Evolutionary conservation across 2,329 filamentous ascomycete species (phyloP).

Genomic region (Colletotrichum sp.): DNA sequence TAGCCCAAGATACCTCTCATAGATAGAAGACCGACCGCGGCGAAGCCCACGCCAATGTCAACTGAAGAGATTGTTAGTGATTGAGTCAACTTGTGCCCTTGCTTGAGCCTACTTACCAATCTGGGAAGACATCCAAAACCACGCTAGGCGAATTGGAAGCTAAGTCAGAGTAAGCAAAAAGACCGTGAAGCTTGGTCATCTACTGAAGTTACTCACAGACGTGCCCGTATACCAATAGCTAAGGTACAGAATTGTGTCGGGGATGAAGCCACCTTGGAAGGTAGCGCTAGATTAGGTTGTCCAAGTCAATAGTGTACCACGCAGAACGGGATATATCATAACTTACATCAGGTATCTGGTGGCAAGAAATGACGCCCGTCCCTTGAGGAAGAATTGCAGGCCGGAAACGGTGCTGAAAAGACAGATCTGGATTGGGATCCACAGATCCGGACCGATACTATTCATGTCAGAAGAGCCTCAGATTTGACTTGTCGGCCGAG

Average conservation of each 20-base stretch:
- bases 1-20: constrained; percentile 57
- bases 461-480: neutral
- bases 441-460: constrained; percentile 33
- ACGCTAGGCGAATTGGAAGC: constrained; percentile 68
- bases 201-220: constrained; percentile 33
- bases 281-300: neutral
- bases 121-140: constrained; percentile 64
- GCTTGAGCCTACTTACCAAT: constrained; percentile 23
- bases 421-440: constrained; percentile 31
- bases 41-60: constrained; percentile 58
- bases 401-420: constrained; percentile 20
- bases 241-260: constrained; percentile 33
- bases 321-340: accelerated
- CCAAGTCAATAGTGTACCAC: neutral
- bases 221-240: constrained; percentile 73
- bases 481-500: accelerated
- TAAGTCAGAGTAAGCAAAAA: constrained; percentile 33
- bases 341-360: constrained; percentile 45
- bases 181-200: accelerated
- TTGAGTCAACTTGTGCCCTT: too few relatives aligned
- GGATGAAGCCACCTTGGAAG: constrained; percentile 53
- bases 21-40: constrained; percentile 61
- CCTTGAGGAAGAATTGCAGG: constrained; percentile 35
- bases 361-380: constrained; percentile 42
- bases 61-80: neutral